Evolutionary conservation across 306 rosid genomes (phyloP), one percentile per base, ranked within the genome.

Genomic region (Vigna trinervia): DNA sequence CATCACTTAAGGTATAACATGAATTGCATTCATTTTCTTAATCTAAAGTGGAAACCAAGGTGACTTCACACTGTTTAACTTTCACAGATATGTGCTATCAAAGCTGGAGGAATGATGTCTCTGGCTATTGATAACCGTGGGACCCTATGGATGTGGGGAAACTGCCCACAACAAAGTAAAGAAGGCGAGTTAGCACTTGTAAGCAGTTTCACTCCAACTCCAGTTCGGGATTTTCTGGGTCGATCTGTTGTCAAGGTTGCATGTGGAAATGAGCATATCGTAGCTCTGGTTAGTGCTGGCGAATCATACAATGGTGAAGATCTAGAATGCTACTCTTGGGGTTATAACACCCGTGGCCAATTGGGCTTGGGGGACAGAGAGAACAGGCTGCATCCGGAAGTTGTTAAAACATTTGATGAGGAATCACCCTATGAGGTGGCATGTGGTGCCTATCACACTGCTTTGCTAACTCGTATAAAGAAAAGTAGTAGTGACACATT

Each of bases 101-200:
- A 90, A 87, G 98, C 97, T 4, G 98, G 98, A 78, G 97, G 97
- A 71, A 89, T 92, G 97, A 89, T 82, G 89, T 94, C 98, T 66
- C 82, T 90, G 30, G 97, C 95, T 23, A 84, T 92, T 62, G 98
- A 94, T 78, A 75, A 83, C 54, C 75, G 48, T 8, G 97, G 98
- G 58, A 79, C 71, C 69, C 91, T 94, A 11, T 94, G 96, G 97
- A 81, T 92, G 74, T 94, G 97, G 98, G 98, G 98, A 57, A 82
- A 88, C 85, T 90, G 86, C 71, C 97, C 95, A 17, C 88, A 71
- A 38, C 86, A 88, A 84, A 82, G 65, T 84, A 84, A 62, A 60
- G 93, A 83, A 75, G 83, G 82, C 6, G 86, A 69, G 6, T 74
- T 94, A 78, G 73, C 82, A 76, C 81, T 89, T 46, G 80, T 78